phyloP scores from a whole-genome alignment of 2,329 filamentous ascomycete genomes.

The Gnomoniopsis smithogilvyi region DNA sequence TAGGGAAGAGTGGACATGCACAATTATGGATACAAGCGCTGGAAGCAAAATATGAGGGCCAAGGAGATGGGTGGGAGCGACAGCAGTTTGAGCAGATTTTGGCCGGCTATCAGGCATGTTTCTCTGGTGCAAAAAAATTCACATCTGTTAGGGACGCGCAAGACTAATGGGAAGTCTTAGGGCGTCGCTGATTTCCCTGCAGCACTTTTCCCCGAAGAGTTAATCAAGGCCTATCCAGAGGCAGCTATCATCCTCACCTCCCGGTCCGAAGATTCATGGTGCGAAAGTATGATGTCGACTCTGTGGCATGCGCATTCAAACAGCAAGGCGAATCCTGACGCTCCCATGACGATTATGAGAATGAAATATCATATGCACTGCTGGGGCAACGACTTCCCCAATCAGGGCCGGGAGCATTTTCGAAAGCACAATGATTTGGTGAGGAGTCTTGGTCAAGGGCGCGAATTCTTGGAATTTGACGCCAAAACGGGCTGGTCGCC shows the following conservation, averaged over 20 bases:
- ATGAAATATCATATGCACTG: conserved; percentile 25
- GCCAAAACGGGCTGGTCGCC: conserved; percentile 27
- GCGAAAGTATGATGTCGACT: conserved; percentile 38
- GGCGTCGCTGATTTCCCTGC: conserved; percentile 29
- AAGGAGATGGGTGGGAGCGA: conserved; percentile 16
- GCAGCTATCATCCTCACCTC: conserved; percentile 60
- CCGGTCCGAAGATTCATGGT: conserved; percentile 57
- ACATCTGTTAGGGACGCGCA: too few species aligned
- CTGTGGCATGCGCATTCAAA: conserved; percentile 23
- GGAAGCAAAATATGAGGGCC: conserved; percentile 28
- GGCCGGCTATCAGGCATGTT: conserved; percentile 26
- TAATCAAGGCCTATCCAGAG: conserved; percentile 60
- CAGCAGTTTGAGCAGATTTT: conserved; percentile 32
- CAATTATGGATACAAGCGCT: conserved; percentile 32
- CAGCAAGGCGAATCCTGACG: conserved; percentile 12
- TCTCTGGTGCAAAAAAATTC: too few species aligned
- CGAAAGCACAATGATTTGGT: conserved; percentile 25
- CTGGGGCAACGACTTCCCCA: conserved; percentile 27
- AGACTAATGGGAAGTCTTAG: conserved; percentile 1
- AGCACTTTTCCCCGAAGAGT: conserved; percentile 48
- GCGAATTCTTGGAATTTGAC: conserved; percentile 25
- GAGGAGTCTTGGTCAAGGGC: conserved; percentile 14
- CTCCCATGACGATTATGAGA: conserved; percentile 25
- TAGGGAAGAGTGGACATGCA: conserved; percentile 29
- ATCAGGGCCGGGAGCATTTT: conserved; percentile 22